phyloP scores from a whole-genome alignment of 140 eudicot species.

The Stevia rebaudiana region DNA sequence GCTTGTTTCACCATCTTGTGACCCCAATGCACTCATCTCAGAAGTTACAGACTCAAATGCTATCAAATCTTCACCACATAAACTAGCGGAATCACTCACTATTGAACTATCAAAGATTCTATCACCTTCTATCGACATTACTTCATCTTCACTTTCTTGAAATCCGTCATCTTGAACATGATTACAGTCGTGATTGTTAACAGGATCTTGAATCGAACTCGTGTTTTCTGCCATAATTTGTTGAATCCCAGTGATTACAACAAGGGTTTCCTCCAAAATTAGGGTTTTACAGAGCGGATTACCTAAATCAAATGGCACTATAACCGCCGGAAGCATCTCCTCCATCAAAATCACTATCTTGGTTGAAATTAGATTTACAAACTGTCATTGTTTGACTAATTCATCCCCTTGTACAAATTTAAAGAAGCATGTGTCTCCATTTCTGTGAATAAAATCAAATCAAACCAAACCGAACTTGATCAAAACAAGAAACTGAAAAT shows the following conservation, averaged over 20 bases:
- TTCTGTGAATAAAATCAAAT: constrained; percentile 22
- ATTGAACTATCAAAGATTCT: constrained; percentile 43
- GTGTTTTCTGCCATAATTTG: constrained; percentile 42
- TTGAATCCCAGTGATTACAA: constrained; percentile 31
- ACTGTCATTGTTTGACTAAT: constrained; percentile 72
- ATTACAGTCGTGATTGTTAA: constrained; percentile 21
- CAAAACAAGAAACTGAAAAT: constrained; percentile 15
- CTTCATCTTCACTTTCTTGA: constrained; percentile 64
- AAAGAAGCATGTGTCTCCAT: constrained; percentile 21
- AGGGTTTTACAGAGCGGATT: constrained; percentile 37
- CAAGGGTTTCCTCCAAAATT: constrained; percentile 23
- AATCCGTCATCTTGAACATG: constrained; percentile 35
- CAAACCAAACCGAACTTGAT: constrained; percentile 21
- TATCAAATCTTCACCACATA: constrained; percentile 60
- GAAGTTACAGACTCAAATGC: constrained; percentile 36
- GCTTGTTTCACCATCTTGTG: constrained; percentile 32
- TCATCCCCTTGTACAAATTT: constrained; percentile 23
- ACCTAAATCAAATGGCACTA: constrained; percentile 56
- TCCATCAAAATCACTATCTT: constrained; percentile 61
- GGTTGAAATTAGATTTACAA: constrained; percentile 34
- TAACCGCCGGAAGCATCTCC: constrained; percentile 54
- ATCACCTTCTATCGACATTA: constrained; percentile 57
- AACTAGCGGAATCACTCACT: constrained; percentile 59
- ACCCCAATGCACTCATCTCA: constrained; percentile 36
- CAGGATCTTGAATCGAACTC: constrained; percentile 32